Conservation (phyloP, 371 early-diverging fungal genomes). For the Lichtheimia ramosa region DNA sequence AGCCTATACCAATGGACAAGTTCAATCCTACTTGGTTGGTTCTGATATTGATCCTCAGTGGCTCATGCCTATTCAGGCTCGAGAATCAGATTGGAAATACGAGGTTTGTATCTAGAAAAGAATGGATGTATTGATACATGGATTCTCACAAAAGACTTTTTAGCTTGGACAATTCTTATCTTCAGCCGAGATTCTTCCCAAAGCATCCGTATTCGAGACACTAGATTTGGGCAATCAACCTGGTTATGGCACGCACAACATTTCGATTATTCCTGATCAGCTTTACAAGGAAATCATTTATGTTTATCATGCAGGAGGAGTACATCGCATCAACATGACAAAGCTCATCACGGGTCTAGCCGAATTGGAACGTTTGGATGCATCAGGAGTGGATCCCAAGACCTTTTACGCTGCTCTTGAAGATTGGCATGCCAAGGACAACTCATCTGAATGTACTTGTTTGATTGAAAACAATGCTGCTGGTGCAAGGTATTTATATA, state of each 20-base stretch:
- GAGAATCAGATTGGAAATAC: constrained; percentile 21
- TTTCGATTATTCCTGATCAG: constrained; percentile 28
- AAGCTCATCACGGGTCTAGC: constrained; percentile 27
- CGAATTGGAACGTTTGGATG: constrained; percentile 15
- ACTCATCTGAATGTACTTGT: constrained; percentile 12
- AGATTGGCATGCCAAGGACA: constrained; percentile 21
- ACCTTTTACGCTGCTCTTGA: constrained; percentile 5
- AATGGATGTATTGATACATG: background rate
- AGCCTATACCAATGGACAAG: constrained; percentile 30
- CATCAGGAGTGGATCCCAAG: background rate
- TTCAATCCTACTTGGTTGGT: constrained; percentile 33
- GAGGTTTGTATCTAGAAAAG: constrained; percentile 15
- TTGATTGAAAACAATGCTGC: constrained; percentile 3
- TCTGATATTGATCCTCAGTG: constrained; percentile 39
- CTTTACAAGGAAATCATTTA: constrained; percentile 35
- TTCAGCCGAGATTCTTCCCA: constrained; percentile 28
- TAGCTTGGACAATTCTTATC: constrained; percentile 25
- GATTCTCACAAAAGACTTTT: background rate
- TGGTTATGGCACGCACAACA: constrained; percentile 11
- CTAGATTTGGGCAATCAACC: constrained; percentile 13
- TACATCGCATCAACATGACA: constrained; percentile 25
- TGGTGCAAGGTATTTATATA: background rate
- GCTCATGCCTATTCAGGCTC: constrained; percentile 23
- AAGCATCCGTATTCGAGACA: constrained; percentile 33
- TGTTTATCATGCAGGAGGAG: constrained; percentile 39